Evolutionary conservation across 2,329 filamentous ascomycete species (phyloP).

Genomic region (Pseudogymnoascus sp.): DNA sequence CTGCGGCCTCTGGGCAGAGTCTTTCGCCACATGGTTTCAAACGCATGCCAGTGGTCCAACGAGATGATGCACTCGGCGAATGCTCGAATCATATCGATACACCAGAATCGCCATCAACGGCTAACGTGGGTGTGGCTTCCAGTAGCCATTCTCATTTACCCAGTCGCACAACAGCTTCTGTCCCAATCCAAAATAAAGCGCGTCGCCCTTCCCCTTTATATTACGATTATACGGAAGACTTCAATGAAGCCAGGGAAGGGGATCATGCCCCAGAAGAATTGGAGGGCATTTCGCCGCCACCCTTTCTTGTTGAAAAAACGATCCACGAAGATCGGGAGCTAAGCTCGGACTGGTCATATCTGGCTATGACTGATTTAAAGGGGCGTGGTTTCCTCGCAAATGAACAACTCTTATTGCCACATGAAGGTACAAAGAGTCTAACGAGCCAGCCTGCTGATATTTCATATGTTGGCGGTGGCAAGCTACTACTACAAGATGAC

Average conservation of each 20-base stretch:
- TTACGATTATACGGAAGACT: slow-evolving; percentile 31
- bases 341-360: slow-evolving; percentile 16
- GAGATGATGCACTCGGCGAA: background rate
- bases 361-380: slow-evolving; percentile 1
- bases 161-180: background rate
- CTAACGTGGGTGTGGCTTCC: background rate
- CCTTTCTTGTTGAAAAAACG: slow-evolving; percentile 25
- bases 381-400: slow-evolving; percentile 4
- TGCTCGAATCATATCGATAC: background rate
- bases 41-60: background rate
- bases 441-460: background rate
- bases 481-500: background rate
- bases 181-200: background rate
- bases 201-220: slow-evolving; percentile 24
- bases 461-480: background rate
- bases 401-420: background rate
- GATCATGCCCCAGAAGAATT: slow-evolving; percentile 11
- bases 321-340: slow-evolving; percentile 26
- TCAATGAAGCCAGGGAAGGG: slow-evolving; percentile 15
- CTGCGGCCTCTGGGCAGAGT: slow-evolving; percentile 12
- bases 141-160: background rate
- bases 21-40: background rate
- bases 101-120: background rate
- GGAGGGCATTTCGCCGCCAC: slow-evolving; percentile 20
- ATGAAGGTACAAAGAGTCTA: background rate